These are phyloP conservation scores for Dicorynia guianensis DNA, from an alignment of 306 rosid species.

Conservation along the genomic window DNA sequence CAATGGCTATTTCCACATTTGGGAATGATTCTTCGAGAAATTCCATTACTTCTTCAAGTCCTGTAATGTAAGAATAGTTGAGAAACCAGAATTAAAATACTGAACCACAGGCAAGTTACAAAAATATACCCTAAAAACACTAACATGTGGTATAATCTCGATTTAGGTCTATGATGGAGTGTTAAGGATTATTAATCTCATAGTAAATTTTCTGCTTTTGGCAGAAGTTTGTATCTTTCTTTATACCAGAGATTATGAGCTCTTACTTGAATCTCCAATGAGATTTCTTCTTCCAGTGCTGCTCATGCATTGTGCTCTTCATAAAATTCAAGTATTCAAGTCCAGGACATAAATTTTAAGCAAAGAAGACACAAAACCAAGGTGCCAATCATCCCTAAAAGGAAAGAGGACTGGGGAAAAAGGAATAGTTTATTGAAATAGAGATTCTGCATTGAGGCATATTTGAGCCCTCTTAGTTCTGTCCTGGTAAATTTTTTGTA, in stretches of 20 bases:
- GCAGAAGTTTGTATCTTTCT: constrained; percentile 17
- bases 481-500: background rate
- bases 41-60: constrained; percentile 88
- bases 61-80: constrained; percentile 53
- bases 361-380: background rate
- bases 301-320: background rate
- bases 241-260: background rate
- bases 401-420: background rate
- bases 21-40: constrained; percentile 83
- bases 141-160: background rate
- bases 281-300: background rate
- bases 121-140: constrained; percentile 26
- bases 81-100: constrained; percentile 34
- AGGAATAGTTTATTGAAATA: background rate
- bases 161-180: constrained; percentile 11
- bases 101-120: constrained; percentile 31
- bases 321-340: background rate
- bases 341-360: no score
- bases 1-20: constrained; percentile 84
- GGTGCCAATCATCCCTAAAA: background rate
- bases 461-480: background rate
- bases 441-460: background rate
- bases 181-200: background rate
- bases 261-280: no score
- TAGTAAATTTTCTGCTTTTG: constrained; percentile 19